These are phyloP conservation scores for Aspergillus bertholletiae DNA, from an alignment of 495 filamentous ascomycete species.

Conservation along the genomic window DNA sequence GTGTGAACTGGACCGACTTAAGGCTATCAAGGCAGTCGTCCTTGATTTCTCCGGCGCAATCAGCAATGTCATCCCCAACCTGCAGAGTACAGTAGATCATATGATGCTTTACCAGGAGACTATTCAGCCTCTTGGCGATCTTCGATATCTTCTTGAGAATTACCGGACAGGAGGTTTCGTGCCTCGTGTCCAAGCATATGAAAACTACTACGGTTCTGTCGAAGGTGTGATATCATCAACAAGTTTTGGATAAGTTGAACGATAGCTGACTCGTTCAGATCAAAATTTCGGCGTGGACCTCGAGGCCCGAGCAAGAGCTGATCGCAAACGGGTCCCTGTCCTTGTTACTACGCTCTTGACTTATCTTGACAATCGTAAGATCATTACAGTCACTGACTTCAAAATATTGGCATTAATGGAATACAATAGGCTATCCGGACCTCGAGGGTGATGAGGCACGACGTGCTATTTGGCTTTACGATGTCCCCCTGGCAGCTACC, in stretches of 20 bases:
- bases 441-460: slow-evolving; percentile 95
- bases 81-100: slow-evolving; percentile 92
- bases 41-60: slow-evolving; percentile 97
- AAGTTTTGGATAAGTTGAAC: background rate
- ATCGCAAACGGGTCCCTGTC: slow-evolving; percentile 91
- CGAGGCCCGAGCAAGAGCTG: slow-evolving; percentile 86
- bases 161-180: slow-evolving; percentile 92
- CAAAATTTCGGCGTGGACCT: slow-evolving; percentile 98
- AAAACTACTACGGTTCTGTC: slow-evolving; percentile 98
- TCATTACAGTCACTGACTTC: background rate
- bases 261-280: slow-evolving; percentile 48
- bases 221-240: slow-evolving; percentile 51
- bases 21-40: slow-evolving; percentile 96
- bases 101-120: slow-evolving; percentile 99
- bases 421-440: slow-evolving; percentile 74
- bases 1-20: slow-evolving; percentile 92
- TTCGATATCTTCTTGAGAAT: slow-evolving; percentile 95
- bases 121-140: slow-evolving; percentile 85
- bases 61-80: slow-evolving; percentile 94
- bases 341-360: slow-evolving; percentile 90
- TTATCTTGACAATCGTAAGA: slow-evolving; percentile 82
- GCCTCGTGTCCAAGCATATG: slow-evolving; percentile 88
- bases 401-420: slow-evolving; percentile 11
- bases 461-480: slow-evolving; percentile 87
- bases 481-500: slow-evolving; percentile 81